phyloP scores from a whole-genome alignment of 371 early-diverging fungal genomes.

The Dinochytrium kinnereticum region DNA sequence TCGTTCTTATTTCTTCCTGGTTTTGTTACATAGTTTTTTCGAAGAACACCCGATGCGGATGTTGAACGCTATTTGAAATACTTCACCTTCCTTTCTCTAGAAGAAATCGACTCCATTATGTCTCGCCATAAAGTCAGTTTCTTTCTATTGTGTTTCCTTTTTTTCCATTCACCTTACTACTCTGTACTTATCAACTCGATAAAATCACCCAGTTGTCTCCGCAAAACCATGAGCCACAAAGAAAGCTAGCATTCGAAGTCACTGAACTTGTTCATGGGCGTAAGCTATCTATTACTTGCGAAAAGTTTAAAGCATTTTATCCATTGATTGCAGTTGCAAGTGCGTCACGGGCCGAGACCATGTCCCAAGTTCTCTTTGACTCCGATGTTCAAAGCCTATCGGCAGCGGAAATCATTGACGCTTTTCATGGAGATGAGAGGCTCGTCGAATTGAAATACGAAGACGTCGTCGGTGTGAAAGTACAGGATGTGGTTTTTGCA shows the following conservation, averaged over 20 bases:
- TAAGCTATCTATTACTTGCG: constrained; percentile 35
- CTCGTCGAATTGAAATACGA: constrained; percentile 55
- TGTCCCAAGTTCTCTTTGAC: constrained; percentile 76
- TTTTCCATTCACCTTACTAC: not conserved
- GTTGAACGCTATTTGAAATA: constrained; percentile 73
- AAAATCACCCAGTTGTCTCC: constrained; percentile 36
- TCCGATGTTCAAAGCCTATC: constrained; percentile 38
- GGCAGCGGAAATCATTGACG: constrained; percentile 67
- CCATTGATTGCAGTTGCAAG: constrained; percentile 58
- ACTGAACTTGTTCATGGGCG: constrained; percentile 91
- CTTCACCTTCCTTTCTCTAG: constrained; percentile 77
- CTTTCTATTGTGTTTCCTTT: not conserved
- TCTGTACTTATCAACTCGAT: no score
- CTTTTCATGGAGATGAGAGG: constrained; percentile 72
- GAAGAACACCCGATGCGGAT: constrained; percentile 81
- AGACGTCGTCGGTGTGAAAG: constrained; percentile 50
- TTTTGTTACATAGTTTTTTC: constrained; percentile 67
- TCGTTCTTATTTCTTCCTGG: constrained; percentile 4
- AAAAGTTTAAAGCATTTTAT: constrained; percentile 15
- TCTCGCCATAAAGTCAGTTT: constrained; percentile 60
- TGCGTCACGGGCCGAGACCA: constrained; percentile 66
- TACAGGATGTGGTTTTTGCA: constrained; percentile 67
- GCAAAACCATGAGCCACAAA: constrained; percentile 66
- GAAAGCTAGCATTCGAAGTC: constrained; percentile 77
- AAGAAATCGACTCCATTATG: constrained; percentile 67